Conservation (phyloP, 1,284 basidiomycete species). For the Melampsora larici-populina region DNA sequence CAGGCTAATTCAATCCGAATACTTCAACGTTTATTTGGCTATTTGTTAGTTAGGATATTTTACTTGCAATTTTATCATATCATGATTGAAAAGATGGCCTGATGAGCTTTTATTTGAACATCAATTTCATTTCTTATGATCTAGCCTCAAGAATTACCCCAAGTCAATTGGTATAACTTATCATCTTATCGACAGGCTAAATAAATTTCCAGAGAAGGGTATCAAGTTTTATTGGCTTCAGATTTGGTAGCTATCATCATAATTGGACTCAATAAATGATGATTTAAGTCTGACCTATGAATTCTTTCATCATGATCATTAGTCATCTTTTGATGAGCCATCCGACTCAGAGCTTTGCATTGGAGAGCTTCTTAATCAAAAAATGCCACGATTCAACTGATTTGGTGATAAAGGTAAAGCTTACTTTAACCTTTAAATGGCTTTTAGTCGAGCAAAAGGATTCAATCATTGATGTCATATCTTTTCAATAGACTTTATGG, state of each 20-base stretch:
- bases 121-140: background rate
- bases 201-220: constrained; percentile 71
- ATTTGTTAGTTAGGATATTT: constrained; percentile 49
- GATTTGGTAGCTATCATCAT: constrained; percentile 65
- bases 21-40: constrained; percentile 52
- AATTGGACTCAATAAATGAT: background rate
- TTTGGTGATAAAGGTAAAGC: constrained; percentile 68
- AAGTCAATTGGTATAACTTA: constrained; percentile 95
- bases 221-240: constrained; percentile 94
- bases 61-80: background rate
- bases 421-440: background rate
- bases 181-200: constrained; percentile 80
- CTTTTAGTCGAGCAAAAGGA: background rate
- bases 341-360: constrained; percentile 79
- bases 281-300: background rate
- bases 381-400: constrained; percentile 83
- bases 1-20: constrained; percentile 49
- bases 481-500: constrained; percentile 73
- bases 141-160: constrained; percentile 69
- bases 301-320: background rate
- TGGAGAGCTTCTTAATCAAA: constrained; percentile 86
- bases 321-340: constrained; percentile 84
- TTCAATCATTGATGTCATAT: background rate
- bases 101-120: background rate
- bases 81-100: background rate